A percentile compares a stretch with the other conserved stretches of the same genome.
phyloP scores from a whole-genome alignment of 495 filamentous ascomycete genomes.

The Hypoxylon perforatum region DNA sequence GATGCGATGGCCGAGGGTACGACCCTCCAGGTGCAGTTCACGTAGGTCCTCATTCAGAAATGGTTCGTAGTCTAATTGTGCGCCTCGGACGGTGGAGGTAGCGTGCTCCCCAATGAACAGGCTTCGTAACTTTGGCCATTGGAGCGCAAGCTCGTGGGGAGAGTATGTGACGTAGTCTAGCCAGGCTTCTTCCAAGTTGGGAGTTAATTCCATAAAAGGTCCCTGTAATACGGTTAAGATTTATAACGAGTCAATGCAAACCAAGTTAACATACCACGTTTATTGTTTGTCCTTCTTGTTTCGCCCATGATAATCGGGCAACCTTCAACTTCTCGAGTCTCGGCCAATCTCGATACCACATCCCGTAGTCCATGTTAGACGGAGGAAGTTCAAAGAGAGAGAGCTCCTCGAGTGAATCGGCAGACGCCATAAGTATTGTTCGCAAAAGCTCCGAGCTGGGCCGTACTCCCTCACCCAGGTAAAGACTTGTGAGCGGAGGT shows the following conservation, averaged over 20 bases:
- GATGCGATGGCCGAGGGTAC: neutral
- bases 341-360: slow-evolving; percentile 31
- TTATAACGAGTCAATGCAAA: neutral
- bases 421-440: slow-evolving; percentile 25
- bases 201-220: slow-evolving; percentile 14
- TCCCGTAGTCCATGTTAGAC: neutral
- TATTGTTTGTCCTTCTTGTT: neutral
- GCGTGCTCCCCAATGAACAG: slow-evolving; percentile 26
- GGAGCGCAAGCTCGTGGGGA: neutral
- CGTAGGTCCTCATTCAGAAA: slow-evolving; percentile 13
- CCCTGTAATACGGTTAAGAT: slow-evolving; percentile 24
- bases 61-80: neutral
- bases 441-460: neutral
- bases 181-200: slow-evolving; percentile 42
- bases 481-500: slow-evolving; percentile 25
- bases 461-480: slow-evolving; percentile 16
- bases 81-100: neutral
- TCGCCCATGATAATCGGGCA: slow-evolving; percentile 14
- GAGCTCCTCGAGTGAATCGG: slow-evolving; percentile 34
- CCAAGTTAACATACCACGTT: slow-evolving; percentile 13
- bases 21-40: slow-evolving; percentile 29
- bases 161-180: slow-evolving; percentile 16
- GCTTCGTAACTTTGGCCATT: slow-evolving; percentile 31
- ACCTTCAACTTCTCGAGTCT: slow-evolving; percentile 32
- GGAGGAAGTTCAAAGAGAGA: slow-evolving; percentile 28